Percentiles rank a stretch among this genome's conserved stretches.
Evolutionary conservation across 176 grass and related monocot genomes (phyloP).

Genomic region (Lolium perenne): DNA sequence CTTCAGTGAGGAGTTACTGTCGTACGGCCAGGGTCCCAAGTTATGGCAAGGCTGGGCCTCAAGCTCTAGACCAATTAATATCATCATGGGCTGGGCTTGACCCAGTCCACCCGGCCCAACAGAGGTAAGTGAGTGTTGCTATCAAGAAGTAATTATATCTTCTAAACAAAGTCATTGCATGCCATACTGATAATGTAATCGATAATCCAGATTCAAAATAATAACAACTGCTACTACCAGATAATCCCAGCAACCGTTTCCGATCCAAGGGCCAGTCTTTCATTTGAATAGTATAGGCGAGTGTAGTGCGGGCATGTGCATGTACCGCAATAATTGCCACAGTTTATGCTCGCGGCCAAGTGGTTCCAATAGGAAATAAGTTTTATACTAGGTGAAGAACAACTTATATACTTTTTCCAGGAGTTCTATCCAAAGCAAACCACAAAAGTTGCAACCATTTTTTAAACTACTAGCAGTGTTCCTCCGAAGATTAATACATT

Average conservation of each 20-base stretch:
- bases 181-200: background rate
- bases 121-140: background rate
- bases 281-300: slow-evolving; percentile 36
- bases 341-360: background rate
- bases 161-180: background rate
- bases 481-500: slow-evolving; percentile 2
- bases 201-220: background rate
- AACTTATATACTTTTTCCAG: background rate
- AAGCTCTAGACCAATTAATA: background rate
- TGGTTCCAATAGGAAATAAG: background rate
- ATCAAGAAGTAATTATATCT: background rate
- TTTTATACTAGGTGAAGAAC: background rate
- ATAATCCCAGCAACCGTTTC: slow-evolving; percentile 27
- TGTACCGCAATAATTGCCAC: slow-evolving; percentile 48
- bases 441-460: background rate
- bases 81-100: background rate
- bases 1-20: background rate
- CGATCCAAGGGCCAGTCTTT: slow-evolving; percentile 36
- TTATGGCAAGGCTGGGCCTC: background rate
- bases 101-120: background rate
- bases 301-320: slow-evolving; percentile 48
- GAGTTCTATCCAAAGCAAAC: slow-evolving; percentile 17
- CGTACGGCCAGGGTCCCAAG: background rate
- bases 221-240: background rate
- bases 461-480: background rate